These are phyloP conservation scores for Mucor saturninus DNA, from an alignment of 371 early-diverging fungal species.

Conservation along the genomic window DNA sequence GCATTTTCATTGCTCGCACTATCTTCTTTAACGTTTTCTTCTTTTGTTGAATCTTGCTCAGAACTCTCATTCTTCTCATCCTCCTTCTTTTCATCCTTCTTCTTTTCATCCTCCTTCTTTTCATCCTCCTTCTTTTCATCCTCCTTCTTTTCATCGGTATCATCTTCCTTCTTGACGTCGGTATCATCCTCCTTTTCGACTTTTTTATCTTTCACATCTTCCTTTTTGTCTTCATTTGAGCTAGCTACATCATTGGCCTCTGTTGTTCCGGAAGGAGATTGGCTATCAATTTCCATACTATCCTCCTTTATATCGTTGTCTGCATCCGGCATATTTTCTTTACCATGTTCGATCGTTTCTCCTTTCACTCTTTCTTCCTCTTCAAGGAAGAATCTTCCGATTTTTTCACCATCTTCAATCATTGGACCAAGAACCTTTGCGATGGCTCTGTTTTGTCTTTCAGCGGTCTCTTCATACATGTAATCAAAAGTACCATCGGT, in stretches of 20 bases:
- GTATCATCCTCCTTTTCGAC: constrained; percentile 4
- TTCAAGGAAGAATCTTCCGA: constrained; percentile 42
- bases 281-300: not conserved
- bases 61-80: constrained; percentile 12
- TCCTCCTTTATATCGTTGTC: constrained; percentile 5
- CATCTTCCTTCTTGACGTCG: not conserved
- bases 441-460: constrained; percentile 52
- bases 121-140: not conserved
- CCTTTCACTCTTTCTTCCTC: constrained; percentile 38
- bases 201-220: not conserved
- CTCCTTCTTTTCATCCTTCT: not conserved
- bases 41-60: too few relatives aligned
- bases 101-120: not conserved
- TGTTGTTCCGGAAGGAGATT: too few relatives aligned
- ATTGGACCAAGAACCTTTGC: constrained; percentile 51
- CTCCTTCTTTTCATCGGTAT: not conserved
- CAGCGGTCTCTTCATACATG: constrained; percentile 56
- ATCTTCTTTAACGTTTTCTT: not conserved
- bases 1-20: not conserved
- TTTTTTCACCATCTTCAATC: constrained; percentile 58
- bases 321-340: constrained; percentile 9
- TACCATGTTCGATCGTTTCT: constrained; percentile 40
- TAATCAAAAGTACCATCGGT: constrained; percentile 58
- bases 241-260: too few relatives aligned
- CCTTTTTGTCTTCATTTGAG: not conserved